Conservation (phyloP, 75 land plant genomes). For the Isoetes taiwanensis region DNA sequence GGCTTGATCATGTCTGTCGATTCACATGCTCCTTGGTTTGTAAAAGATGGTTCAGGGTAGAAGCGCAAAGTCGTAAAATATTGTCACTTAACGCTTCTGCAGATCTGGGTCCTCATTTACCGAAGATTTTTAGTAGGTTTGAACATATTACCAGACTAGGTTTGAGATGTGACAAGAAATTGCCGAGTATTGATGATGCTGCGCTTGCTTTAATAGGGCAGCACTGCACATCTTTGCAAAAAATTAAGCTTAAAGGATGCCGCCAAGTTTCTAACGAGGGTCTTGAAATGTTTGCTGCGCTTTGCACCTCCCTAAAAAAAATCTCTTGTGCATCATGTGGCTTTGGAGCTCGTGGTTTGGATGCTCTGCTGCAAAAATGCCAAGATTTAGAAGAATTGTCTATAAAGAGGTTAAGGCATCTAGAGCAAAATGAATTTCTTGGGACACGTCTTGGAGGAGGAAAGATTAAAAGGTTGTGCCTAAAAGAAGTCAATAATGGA, state of each 20-base stretch:
- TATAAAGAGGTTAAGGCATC: background rate
- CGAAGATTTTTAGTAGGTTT: constrained; percentile 40
- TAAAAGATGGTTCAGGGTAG: constrained; percentile 59
- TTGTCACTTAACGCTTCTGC: constrained; percentile 48
- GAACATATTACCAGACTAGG: constrained; percentile 61
- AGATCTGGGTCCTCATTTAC: constrained; percentile 27
- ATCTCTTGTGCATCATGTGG: constrained; percentile 69
- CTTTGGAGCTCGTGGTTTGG: constrained; percentile 20
- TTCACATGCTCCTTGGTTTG: constrained; percentile 67
- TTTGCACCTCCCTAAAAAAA: constrained; percentile 44
- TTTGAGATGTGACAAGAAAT: constrained; percentile 61
- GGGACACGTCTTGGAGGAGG: background rate
- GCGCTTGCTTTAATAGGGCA: constrained; percentile 36
- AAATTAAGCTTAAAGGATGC: constrained; percentile 65
- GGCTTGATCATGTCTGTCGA: constrained; percentile 45
- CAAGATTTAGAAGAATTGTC: background rate
- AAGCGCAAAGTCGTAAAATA: constrained; percentile 61
- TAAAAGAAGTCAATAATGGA: background rate
- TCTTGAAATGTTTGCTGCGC: constrained; percentile 36
- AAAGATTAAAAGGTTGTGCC: background rate
- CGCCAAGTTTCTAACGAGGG: constrained; percentile 56
- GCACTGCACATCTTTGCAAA: constrained; percentile 38
- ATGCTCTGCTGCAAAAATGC: too few relatives aligned
- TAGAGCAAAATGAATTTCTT: background rate
- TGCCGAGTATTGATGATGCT: constrained; percentile 45